Evolutionary conservation across 352 stramenopile genomes (phyloP).

Genomic region (Pythium sp.): DNA sequence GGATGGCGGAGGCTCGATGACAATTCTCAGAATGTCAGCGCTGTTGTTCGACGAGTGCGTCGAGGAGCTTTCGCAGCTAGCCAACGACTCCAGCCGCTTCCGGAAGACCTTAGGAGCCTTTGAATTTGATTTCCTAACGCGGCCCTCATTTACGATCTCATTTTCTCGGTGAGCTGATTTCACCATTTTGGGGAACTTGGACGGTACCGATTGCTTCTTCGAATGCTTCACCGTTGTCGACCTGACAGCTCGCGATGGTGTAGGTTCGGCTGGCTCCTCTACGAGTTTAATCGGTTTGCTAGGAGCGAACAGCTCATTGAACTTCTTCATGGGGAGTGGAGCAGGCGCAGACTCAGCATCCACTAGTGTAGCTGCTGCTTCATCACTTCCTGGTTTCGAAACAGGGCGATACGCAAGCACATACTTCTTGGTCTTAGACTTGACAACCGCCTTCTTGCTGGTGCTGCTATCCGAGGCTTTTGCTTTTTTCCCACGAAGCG

Average conservation of each 20-base stretch:
- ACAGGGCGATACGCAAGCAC: conserved; percentile 15
- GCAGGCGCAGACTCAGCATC: neutral
- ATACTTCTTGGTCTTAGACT: conserved; percentile 16
- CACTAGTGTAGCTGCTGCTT: neutral
- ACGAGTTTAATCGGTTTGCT: neutral
- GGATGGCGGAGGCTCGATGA: neutral
- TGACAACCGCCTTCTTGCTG: conserved; percentile 6
- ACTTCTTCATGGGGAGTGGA: neutral
- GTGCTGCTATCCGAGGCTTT: neutral
- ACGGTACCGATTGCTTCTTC: neutral
- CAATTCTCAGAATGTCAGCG: neutral
- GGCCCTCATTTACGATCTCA: neutral
- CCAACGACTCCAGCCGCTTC: neutral
- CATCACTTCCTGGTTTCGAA: neutral
- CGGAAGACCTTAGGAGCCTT: neutral
- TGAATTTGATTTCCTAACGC: too few species aligned
- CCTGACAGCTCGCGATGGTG: neutral
- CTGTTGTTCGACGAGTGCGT: neutral
- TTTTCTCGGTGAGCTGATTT: neutral
- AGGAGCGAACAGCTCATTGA: neutral
- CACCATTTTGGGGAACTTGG: neutral
- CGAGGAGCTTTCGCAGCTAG: neutral
- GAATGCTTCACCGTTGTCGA: neutral
- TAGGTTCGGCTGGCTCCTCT: too few species aligned
- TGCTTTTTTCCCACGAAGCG: conserved; percentile 4